phyloP scores from a whole-genome alignment of 257 asterid genomes.

The Primulina huaijiensis region DNA sequence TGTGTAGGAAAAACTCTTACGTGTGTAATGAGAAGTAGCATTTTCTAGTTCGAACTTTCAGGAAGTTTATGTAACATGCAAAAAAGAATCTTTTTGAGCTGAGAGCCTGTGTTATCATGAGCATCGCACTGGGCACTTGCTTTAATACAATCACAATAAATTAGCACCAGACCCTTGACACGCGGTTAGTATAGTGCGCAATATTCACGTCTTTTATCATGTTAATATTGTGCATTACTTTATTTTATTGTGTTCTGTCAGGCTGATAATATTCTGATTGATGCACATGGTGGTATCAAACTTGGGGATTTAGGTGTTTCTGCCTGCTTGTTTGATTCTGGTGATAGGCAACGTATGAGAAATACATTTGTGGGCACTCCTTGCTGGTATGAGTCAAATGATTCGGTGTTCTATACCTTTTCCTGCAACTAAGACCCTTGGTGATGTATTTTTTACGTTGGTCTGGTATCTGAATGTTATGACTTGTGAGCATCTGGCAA shows the following conservation, averaged over 20 bases:
- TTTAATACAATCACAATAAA: conserved; percentile 13
- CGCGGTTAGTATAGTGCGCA: conserved; percentile 9
- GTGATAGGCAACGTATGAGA: conserved; percentile 90
- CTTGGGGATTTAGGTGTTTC: conserved; percentile 99
- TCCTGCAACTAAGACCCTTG: neutral
- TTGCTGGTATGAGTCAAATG: conserved; percentile 71
- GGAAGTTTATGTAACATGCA: neutral
- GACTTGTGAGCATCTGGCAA: neutral
- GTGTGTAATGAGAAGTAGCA: neutral
- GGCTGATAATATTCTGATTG: conserved; percentile 96
- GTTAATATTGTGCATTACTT: conserved; percentile 15
- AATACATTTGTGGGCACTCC: conserved; percentile 99
- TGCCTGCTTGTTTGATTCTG: conserved; percentile 93
- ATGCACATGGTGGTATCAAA: conserved; percentile 80
- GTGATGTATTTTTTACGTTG: neutral
- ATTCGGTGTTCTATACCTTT: conserved; percentile 7
- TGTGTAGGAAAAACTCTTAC: neutral
- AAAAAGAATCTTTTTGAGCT: neutral
- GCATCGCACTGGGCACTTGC: neutral
- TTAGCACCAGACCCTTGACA: neutral
- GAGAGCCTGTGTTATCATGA: neutral
- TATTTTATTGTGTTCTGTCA: conserved; percentile 30
- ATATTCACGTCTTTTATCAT: conserved; percentile 7
- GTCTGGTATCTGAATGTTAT: neutral
- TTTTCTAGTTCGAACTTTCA: neutral